These are phyloP conservation scores for Collybia nuda DNA, from an alignment of 768 basidiomycete genomes.

Conservation along the genomic window DNA sequence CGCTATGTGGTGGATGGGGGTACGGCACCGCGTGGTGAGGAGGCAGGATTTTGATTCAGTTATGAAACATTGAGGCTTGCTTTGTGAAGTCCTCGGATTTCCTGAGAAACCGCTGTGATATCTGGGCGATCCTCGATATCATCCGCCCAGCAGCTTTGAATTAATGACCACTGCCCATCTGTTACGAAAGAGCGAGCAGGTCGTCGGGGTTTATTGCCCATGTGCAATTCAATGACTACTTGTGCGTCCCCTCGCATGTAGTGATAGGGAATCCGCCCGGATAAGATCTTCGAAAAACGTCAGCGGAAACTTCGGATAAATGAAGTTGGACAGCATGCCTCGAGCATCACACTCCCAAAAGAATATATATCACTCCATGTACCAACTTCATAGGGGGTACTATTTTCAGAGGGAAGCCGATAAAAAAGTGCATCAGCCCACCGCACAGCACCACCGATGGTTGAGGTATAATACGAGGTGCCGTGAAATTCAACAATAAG, in stretches of 20 bases:
- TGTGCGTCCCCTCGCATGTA: constrained; percentile 36
- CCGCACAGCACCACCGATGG: constrained; percentile 43
- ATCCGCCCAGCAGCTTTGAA: constrained; percentile 39
- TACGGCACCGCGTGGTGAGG: too few species aligned
- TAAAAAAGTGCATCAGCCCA: constrained; percentile 48
- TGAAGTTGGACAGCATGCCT: constrained; percentile 22
- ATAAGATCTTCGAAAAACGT: constrained; percentile 26
- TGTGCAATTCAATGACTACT: constrained; percentile 41
- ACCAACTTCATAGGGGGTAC: constrained; percentile 17
- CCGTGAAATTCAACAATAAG: constrained; percentile 33
- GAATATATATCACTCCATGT: constrained; percentile 45
- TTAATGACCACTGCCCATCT: constrained; percentile 40
- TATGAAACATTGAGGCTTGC: not conserved
- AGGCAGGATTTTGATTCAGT: too few species aligned
- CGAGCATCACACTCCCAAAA: constrained; percentile 43
- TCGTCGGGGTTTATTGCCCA: constrained; percentile 38
- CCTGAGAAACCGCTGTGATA: constrained; percentile 19
- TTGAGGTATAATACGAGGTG: constrained; percentile 28
- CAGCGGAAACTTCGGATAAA: not conserved
- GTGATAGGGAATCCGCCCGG: constrained; percentile 41
- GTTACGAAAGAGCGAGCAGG: constrained; percentile 35
- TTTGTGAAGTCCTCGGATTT: constrained; percentile 9
- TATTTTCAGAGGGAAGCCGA: constrained; percentile 24
- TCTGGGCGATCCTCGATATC: constrained; percentile 29
- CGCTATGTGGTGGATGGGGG: too few species aligned